Conservation (phyloP, 176 grass and related monocot species). For the Musa acuminata region DNA sequence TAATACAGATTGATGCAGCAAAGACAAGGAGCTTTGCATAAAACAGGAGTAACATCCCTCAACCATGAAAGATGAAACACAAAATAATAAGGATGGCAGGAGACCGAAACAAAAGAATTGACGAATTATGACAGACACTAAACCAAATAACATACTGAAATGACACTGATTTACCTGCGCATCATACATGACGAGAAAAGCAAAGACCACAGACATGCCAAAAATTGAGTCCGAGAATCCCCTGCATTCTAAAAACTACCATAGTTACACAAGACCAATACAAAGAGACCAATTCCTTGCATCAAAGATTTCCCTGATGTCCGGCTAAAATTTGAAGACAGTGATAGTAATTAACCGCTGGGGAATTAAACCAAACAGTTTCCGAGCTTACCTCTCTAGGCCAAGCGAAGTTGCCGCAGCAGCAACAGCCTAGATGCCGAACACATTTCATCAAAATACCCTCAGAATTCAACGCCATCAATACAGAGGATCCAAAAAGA, state of each 20-base stretch:
- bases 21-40: background rate
- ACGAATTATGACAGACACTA: background rate
- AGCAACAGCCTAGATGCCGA: slow-evolving; percentile 40
- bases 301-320: background rate
- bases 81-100: background rate
- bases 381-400: slow-evolving; percentile 64
- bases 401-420: slow-evolving; percentile 65
- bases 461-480: background rate
- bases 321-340: background rate
- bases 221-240: slow-evolving; percentile 83
- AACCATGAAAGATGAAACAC: background rate
- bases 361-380: background rate
- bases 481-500: background rate
- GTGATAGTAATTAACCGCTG: background rate
- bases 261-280: slow-evolving; percentile 18
- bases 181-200: slow-evolving; percentile 86
- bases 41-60: background rate
- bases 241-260: slow-evolving; percentile 48
- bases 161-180: slow-evolving; percentile 45
- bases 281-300: slow-evolving; percentile 23
- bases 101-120: background rate
- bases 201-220: slow-evolving; percentile 82
- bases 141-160: background rate
- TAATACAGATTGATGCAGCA: background rate
- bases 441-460: background rate